These are phyloP conservation scores for Ambrosia hybrid DNA, from an alignment of 140 eudicot species.

Conservation along the genomic window DNA sequence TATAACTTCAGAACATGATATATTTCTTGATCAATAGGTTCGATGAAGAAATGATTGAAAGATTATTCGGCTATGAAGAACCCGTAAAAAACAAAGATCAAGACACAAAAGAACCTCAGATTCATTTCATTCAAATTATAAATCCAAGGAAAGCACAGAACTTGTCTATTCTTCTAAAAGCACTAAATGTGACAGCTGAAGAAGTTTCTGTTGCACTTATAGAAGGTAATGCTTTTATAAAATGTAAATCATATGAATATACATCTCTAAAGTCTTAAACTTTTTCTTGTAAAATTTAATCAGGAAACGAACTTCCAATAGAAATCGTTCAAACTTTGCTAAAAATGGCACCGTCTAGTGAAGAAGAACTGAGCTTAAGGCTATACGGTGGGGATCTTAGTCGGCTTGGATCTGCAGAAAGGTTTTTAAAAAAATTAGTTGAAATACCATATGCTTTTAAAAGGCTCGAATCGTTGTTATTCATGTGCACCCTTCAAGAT, in stretches of 20 bases:
- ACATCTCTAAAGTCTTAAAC: not conserved
- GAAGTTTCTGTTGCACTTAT: constrained; percentile 89
- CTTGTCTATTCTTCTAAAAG: constrained; percentile 73
- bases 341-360: constrained; percentile 91
- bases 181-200: constrained; percentile 85
- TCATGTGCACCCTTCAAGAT: constrained; percentile 89
- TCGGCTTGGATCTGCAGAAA: constrained; percentile 85
- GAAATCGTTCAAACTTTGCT: constrained; percentile 80
- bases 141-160: constrained; percentile 86
- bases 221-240: constrained; percentile 55
- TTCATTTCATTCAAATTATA: constrained; percentile 61
- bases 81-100: constrained; percentile 50
- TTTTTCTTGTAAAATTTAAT: not conserved
- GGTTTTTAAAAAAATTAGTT: constrained; percentile 76
- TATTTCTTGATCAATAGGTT: constrained; percentile 47
- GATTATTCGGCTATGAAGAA: constrained; percentile 72
- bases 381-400: constrained; percentile 65
- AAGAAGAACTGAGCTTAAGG: constrained; percentile 82
- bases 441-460: constrained; percentile 86
- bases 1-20: not conserved
- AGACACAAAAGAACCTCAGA: constrained; percentile 42
- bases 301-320: constrained; percentile 93
- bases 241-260: no score
- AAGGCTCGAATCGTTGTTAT: constrained; percentile 74
- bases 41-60: constrained; percentile 91